phyloP scores from a whole-genome alignment of 305 asterid species.

The Fraxinus sp. region DNA sequence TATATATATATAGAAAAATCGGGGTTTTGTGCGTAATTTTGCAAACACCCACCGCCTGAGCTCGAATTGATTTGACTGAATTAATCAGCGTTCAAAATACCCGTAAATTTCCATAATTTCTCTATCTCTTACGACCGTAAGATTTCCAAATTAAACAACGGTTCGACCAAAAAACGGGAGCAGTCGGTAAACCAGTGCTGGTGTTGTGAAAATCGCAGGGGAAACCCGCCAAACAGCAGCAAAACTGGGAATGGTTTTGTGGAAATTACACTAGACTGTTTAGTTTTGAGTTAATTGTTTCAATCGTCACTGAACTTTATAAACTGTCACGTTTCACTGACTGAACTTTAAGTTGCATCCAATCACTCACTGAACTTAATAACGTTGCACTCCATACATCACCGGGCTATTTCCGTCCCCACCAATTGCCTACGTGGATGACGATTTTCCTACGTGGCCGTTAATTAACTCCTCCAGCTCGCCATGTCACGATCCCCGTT shows the following conservation, averaged over 20 bases:
- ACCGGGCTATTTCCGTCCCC: too few relatives aligned
- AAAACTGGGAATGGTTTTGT: background rate
- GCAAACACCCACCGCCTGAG: constrained; percentile 20
- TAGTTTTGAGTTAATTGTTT: too few relatives aligned
- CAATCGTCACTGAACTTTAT: too few relatives aligned
- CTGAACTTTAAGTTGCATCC: too few relatives aligned
- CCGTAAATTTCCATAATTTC: background rate
- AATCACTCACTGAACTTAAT: too few relatives aligned
- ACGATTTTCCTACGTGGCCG: too few relatives aligned
- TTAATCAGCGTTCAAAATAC: background rate
- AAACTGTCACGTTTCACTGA: too few relatives aligned
- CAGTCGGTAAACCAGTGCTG: background rate
- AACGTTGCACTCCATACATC: too few relatives aligned
- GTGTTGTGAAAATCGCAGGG: background rate
- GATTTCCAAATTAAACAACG: background rate
- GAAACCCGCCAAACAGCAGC: background rate
- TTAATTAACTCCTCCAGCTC: too few relatives aligned
- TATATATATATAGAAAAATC: constrained; percentile 3
- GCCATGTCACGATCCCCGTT: too few relatives aligned
- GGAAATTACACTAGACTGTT: too few relatives aligned
- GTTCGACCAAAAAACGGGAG: background rate
- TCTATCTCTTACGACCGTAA: background rate
- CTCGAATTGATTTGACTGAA: background rate
- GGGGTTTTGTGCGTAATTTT: constrained; percentile 9
- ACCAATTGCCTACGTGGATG: too few relatives aligned